Base-by-base conservation (phyloP, 2,329 filamentous ascomycete species). In the Neonectria coccinea region DNA sequence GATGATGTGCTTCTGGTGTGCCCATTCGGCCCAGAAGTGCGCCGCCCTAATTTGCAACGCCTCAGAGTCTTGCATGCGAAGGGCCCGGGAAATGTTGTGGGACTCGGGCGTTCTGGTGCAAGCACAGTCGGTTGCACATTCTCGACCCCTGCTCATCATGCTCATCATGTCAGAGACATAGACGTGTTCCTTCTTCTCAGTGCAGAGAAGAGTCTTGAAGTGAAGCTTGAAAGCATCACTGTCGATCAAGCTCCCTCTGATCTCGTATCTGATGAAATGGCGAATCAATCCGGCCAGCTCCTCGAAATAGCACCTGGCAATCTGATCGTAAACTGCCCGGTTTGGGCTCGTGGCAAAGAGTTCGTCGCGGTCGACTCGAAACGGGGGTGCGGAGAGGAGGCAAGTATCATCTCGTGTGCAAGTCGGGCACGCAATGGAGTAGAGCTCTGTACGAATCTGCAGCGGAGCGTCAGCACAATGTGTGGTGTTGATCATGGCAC, bases 391-490 rank as follows among this genome's bases (percentile, higher is more conserved):
- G n/a, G 53, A 20, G 48, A 65, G 27, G 39, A 56, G n/a, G 12
- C 59, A 63, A 42, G 39, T 18, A 16, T 71, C 58, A n/a, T 71
- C 62, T 12, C 25, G 47, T 12, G 61, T 62, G 47, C 69, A 71
- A 0, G 20, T 29, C 11, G 64, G 66, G 41, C 69, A 71, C 14
- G 64, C 18, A 22, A 59, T 51, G 18, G 33, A 29, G 39, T 59
- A 71, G 14, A 69, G 14, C 27, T 70, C 68, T 36, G 45, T 64
- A 11, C 63, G 62, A 16, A 39, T 48, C 50, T 64, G 62, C 2
- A 42, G 36, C 18, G 62, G 66, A 7, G n/a, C 25, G 5, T 50
- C 4, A 2, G 14, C 14, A 29, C 69, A 71, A 1, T 12, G 12
- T 5, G 2, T 18, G 11, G 6, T 33, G 4, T 36, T 5, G 9